A percentile compares a stretch with the other conserved stretches of the same genome.
Evolutionary conservation across 2,329 filamentous ascomycete species (phyloP).

Genomic region (Sporothrix pallida): DNA sequence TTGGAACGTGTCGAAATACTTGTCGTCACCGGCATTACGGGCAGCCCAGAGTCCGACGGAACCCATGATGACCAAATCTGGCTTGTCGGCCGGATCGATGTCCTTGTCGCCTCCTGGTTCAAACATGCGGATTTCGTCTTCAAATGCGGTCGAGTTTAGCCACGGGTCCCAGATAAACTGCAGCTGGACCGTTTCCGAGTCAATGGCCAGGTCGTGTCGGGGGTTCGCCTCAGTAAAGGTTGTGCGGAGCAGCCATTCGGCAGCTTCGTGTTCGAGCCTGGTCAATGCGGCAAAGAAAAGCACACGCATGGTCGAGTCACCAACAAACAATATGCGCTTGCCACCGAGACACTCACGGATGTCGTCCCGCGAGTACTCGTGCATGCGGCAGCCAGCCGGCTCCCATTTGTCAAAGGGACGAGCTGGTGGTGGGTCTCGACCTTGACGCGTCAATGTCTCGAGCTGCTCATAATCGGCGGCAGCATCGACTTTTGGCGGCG

Average conservation of each 20-base stretch:
- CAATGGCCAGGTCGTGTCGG: slow-evolving; percentile 54
- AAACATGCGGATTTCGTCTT: slow-evolving; percentile 50
- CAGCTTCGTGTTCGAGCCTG: slow-evolving; percentile 52
- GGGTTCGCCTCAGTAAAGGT: slow-evolving; percentile 47
- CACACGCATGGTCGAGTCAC: slow-evolving; percentile 65
- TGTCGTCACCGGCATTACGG: slow-evolving; percentile 53
- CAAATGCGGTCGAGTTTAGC: slow-evolving; percentile 57
- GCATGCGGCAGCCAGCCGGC: slow-evolving; percentile 63
- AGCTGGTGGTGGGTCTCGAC: slow-evolving; percentile 39
- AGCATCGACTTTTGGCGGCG: slow-evolving; percentile 30
- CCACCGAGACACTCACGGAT: slow-evolving; percentile 59
- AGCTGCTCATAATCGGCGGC: slow-evolving; percentile 32
- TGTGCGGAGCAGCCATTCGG: slow-evolving; percentile 46
- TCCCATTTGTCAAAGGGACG: slow-evolving; percentile 59
- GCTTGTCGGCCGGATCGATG: slow-evolving; percentile 42
- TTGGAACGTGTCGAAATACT: slow-evolving; percentile 53
- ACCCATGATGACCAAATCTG: slow-evolving; percentile 58
- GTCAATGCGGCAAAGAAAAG: slow-evolving; percentile 63
- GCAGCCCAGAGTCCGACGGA: slow-evolving; percentile 62
- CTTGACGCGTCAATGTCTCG: slow-evolving; percentile 5
- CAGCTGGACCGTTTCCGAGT: slow-evolving; percentile 53
- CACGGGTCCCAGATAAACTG: slow-evolving; percentile 69
- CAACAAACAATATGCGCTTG: slow-evolving; percentile 62
- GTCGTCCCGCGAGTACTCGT: slow-evolving; percentile 59
- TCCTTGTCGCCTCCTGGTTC: slow-evolving; percentile 39